Evolutionary conservation across 2,329 filamentous ascomycete species (phyloP), one percentile per base, ranked within the genome.

Genomic region (Fragosphaeria purpurea): DNA sequence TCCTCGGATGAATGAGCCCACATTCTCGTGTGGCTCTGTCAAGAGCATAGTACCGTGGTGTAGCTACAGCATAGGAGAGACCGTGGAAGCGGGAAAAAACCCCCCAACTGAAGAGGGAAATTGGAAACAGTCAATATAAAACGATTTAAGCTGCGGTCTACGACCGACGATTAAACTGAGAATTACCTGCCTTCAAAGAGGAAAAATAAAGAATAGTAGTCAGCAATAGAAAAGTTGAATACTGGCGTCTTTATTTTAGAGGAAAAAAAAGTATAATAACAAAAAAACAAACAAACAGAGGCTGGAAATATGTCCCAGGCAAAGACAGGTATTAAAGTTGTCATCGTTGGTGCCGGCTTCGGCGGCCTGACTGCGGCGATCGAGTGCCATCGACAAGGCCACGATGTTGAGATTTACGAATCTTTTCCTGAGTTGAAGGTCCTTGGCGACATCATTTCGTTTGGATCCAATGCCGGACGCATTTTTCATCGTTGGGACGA

Each of bases 391-490:
- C 72, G 77, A 12, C 76, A 82, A 55, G 80, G 80, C 12, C 80
- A 82, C 59, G 66, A 70, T 10, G 78, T 80, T 13, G 65, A 72
- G 50, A 70, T 83, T 53, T 79, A 80, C 60, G 79, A 82, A 57
- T 70, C 73, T 1, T 81, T 80, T 53, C 66, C 72, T 7, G 71
- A 74, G 49, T 70, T 82, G 50, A 83, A 81, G 57, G 64, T 69
- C 4, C 70, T 83, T 0, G 80, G 79, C 48, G 76, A 82, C 63
- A 80, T 82, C 54, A 82, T 82, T 55, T 77, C 74, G 10, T 81
- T 81, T 54, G 78, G 79, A 2, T 69, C 75, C 45, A 83, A 83
- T 56, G 77, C 70, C 10, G 77, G 77, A 0, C 74, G 79, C 41
- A 82, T 83, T 56, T 80, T 82, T 58, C 61, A 74, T 48, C 73